Conservation (phyloP, 2,329 filamentous ascomycete genomes). For the Aspergillus sp. region DNA sequence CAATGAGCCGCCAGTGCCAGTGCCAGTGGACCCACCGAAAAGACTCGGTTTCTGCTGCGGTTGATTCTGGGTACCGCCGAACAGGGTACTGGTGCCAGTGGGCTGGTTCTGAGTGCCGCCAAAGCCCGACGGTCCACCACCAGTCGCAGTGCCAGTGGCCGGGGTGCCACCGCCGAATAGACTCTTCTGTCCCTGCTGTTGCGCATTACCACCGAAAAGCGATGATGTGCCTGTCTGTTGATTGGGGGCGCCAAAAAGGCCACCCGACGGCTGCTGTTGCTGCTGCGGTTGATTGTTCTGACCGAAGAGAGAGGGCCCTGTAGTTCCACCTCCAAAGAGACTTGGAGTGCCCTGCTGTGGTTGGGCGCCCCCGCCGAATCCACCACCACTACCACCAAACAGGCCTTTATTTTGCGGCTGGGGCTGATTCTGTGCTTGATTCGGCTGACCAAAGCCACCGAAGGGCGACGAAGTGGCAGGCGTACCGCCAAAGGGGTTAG, state of each 20-base stretch:
- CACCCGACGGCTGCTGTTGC: slow-evolving; percentile 24
- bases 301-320: slow-evolving; percentile 28
- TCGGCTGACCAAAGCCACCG: slow-evolving; percentile 37
- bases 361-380: slow-evolving; percentile 34
- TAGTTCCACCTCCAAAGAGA: slow-evolving; percentile 33
- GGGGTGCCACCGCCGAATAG: slow-evolving; percentile 35
- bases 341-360: slow-evolving; percentile 31
- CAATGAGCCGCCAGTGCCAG: slow-evolving; percentile 37
- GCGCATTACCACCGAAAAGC: slow-evolving; percentile 26
- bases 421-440: slow-evolving; percentile 25
- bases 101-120: slow-evolving; percentile 36
- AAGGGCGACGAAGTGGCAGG: slow-evolving; percentile 35
- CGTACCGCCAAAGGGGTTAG: slow-evolving; percentile 33
- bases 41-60: slow-evolving; percentile 48
- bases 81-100: slow-evolving; percentile 32
- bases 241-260: slow-evolving; percentile 34
- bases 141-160: slow-evolving; percentile 16
- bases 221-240: slow-evolving; percentile 24
- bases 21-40: slow-evolving; percentile 39
- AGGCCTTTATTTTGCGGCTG: slow-evolving; percentile 29
- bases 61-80: slow-evolving; percentile 38
- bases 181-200: slow-evolving; percentile 25
- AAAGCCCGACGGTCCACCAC: slow-evolving; percentile 30
- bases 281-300: slow-evolving; percentile 29
- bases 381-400: slow-evolving; percentile 23